A percentile compares a stretch with the other conserved stretches of the same genome.
These are phyloP conservation scores for Edaphochlamys debaryana DNA, from an alignment of 139 green algal species.

Conservation along the genomic window DNA sequence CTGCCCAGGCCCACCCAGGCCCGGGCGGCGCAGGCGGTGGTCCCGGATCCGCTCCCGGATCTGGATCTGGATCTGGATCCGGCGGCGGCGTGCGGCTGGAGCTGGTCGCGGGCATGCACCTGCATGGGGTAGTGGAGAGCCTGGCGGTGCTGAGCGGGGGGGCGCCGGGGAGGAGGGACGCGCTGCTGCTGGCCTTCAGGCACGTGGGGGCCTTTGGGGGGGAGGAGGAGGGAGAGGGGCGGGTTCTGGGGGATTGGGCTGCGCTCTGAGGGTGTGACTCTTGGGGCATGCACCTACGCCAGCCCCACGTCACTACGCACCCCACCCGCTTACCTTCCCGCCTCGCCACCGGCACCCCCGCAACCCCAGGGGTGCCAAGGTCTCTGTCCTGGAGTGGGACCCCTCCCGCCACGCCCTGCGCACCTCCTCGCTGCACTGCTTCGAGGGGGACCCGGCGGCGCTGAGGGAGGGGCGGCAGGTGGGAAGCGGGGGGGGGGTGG, in stretches of 20 bases:
- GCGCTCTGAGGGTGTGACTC: too few species aligned
- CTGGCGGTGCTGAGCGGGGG: constrained; percentile 72
- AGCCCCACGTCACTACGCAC: not conserved
- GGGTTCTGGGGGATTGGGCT: not conserved
- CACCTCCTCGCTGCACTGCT: constrained; percentile 85
- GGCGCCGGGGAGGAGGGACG: constrained; percentile 57
- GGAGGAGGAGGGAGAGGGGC: not conserved
- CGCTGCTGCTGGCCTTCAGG: constrained; percentile 83
- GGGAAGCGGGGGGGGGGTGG: not conserved
- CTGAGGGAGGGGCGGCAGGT: not conserved
- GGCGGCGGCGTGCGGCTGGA: constrained; percentile 55
- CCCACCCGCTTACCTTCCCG: not conserved
- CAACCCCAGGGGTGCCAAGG: constrained; percentile 85
- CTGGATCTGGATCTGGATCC: not conserved
- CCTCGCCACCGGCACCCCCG: not conserved
- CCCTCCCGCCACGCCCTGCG: constrained; percentile 52
- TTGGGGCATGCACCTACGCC: too few species aligned
- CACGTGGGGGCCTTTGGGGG: constrained; percentile 3
- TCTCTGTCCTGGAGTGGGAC: constrained; percentile 91
- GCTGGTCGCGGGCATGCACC: constrained; percentile 52
- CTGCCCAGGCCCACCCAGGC: too few species aligned
- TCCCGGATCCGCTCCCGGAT: not conserved
- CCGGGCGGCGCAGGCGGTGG: not conserved
- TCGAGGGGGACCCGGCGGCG: constrained; percentile 71
- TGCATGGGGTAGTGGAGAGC: constrained; percentile 78